phyloP scores from a whole-genome alignment of 371 early-diverging fungal genomes.

The Apophysomyces variabilis region DNA sequence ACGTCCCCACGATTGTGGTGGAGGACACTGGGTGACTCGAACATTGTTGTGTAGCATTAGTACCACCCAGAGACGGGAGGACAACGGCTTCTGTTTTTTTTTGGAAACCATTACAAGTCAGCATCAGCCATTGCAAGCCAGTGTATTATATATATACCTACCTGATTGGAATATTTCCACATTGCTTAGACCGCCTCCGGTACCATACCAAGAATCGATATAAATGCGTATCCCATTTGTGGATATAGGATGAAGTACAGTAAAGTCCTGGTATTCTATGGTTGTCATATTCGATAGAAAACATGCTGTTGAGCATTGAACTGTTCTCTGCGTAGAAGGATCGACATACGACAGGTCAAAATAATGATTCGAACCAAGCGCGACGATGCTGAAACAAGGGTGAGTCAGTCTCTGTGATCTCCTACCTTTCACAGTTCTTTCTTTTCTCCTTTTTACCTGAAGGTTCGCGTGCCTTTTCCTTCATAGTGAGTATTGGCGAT shows the following conservation, averaged over 20 bases:
- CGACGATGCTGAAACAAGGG: constrained; percentile 37
- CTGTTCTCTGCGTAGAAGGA: constrained; percentile 40
- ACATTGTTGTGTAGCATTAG: constrained; percentile 2
- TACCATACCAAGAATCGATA: constrained; percentile 76
- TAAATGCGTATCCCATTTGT: constrained; percentile 39
- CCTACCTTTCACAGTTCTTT: background rate
- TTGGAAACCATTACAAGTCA: background rate
- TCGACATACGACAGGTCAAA: constrained; percentile 63
- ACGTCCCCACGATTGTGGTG: constrained; percentile 34
- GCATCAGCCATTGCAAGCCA: background rate
- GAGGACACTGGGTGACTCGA: constrained; percentile 7
- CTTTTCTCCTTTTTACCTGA: constrained; percentile 37
- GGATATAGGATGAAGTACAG: constrained; percentile 34
- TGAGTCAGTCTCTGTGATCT: too few species aligned
- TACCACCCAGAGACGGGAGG: background rate
- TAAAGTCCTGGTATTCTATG: constrained; percentile 56
- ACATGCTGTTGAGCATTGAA: constrained; percentile 57
- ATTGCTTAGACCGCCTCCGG: constrained; percentile 72
- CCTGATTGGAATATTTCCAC: constrained; percentile 74
- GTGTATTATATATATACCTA: constrained; percentile 12
- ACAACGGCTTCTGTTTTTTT: background rate
- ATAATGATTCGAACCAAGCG: constrained; percentile 56
- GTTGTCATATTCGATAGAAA: constrained; percentile 39
- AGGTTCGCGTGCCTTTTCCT: constrained; percentile 64
- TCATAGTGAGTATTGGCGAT: constrained; percentile 60